phyloP scores from a whole-genome alignment of 139 green algal genomes.

The Coccomyxa sp. region DNA sequence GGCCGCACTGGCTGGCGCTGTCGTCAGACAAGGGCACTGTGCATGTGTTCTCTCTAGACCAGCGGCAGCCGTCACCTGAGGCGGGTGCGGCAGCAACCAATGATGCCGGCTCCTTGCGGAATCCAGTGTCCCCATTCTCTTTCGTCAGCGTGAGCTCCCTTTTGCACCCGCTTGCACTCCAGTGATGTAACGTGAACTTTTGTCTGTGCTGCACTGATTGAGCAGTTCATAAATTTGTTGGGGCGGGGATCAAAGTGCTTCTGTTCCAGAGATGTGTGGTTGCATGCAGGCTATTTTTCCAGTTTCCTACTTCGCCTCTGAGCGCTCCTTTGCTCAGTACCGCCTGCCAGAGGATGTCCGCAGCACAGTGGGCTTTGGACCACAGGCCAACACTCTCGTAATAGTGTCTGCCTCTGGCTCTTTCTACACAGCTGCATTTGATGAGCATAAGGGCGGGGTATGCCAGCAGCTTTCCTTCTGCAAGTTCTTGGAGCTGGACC shows the following conservation, averaged over 20 bases:
- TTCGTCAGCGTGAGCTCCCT: conserved; percentile 40
- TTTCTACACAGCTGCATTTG: conserved; percentile 64
- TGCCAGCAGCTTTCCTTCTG: conserved; percentile 42
- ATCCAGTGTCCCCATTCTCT: conserved; percentile 33
- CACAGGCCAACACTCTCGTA: conserved; percentile 48
- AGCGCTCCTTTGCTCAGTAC: conserved; percentile 88
- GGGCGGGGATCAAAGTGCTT: too few species aligned
- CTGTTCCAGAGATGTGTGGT: neutral
- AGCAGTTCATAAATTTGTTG: too few species aligned
- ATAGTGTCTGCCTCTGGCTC: conserved; percentile 42
- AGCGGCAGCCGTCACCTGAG: neutral
- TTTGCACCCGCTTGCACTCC: too few species aligned
- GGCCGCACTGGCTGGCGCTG: conserved; percentile 75
- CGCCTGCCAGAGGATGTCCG: conserved; percentile 42
- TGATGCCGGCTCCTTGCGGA: neutral
- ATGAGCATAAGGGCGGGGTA: conserved; percentile 55
- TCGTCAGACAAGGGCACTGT: conserved; percentile 88
- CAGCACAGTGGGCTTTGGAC: conserved; percentile 64
- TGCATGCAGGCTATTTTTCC: conserved; percentile 28
- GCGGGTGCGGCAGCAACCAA: neutral
- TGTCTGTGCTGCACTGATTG: too few species aligned
- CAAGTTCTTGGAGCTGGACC: conserved; percentile 48
- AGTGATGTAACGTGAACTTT: too few species aligned
- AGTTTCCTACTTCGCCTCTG: conserved; percentile 73
- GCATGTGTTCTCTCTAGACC: conserved; percentile 56